These are phyloP conservation scores for Wickerhamiella qilinensis DNA, from an alignment of 805 yeast genomes.

Conservation along the genomic window DNA sequence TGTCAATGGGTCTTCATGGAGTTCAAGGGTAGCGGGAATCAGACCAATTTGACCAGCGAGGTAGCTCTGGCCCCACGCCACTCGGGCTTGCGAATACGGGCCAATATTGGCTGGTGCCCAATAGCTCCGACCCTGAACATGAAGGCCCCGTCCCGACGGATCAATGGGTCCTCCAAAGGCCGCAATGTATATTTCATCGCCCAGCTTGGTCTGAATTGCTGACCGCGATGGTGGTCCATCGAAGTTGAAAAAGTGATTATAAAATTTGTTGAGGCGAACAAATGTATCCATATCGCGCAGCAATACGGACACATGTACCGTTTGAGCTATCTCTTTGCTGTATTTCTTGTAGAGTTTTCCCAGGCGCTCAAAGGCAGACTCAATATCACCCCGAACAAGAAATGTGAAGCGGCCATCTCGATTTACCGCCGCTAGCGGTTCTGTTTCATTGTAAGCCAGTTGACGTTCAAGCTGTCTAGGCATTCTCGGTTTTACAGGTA, in stretches of 20 bases:
- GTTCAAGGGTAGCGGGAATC: conserved; percentile 51
- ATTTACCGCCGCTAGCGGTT: not conserved
- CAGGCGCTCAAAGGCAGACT: conserved; percentile 3
- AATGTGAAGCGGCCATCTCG: not conserved
- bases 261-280: conserved; percentile 41
- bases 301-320: conserved; percentile 16
- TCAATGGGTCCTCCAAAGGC: conserved; percentile 26
- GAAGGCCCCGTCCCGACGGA: conserved; percentile 38
- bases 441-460: not conserved
- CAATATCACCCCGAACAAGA: conserved; percentile 4
- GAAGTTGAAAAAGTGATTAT: conserved; percentile 36
- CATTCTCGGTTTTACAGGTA: not conserved
- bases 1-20: conserved; percentile 20
- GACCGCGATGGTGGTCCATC: conserved; percentile 80
- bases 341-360: not conserved
- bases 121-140: conserved; percentile 81
- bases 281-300: conserved; percentile 53
- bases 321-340: not conserved
- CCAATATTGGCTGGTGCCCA: conserved; percentile 99
- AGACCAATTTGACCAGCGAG: conserved; percentile 89
- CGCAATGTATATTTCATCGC: conserved; percentile 40
- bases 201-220: conserved; percentile 51
- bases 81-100: conserved; percentile 82
- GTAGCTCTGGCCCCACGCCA: conserved; percentile 33
- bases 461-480: not conserved